phyloP scores from a whole-genome alignment of 108 stramenopile species.

The Cyclotella sp. region DNA sequence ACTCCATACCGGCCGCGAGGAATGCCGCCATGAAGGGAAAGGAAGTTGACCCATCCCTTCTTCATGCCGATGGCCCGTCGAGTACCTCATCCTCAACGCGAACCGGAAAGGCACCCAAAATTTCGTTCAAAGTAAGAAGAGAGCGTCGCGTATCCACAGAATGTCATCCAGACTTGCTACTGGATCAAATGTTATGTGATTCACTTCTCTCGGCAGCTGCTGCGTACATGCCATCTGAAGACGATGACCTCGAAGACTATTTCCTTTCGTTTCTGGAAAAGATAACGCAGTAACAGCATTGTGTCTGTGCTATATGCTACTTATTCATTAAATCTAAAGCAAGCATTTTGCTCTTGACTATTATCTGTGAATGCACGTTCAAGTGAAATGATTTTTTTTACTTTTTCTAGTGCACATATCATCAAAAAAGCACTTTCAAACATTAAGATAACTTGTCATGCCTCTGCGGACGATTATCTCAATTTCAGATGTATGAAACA shows the following conservation, averaged over 20 bases:
- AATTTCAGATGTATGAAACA: no score
- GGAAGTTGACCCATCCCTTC: neutral
- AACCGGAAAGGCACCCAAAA: neutral
- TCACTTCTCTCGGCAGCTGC: neutral
- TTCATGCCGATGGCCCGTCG: neutral
- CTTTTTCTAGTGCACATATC: no score
- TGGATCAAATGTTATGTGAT: neutral
- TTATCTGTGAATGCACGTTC: no score
- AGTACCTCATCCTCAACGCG: neutral
- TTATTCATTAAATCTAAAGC: no score
- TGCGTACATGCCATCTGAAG: neutral
- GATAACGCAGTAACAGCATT: no score
- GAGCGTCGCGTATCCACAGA: neutral
- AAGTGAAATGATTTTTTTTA: no score
- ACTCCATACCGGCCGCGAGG: constrained; percentile 1
- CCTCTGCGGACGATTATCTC: no score
- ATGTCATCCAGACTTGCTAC: neutral
- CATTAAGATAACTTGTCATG: no score
- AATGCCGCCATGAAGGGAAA: neutral
- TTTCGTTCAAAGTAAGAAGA: neutral
- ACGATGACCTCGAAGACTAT: neutral
- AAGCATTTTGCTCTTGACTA: no score
- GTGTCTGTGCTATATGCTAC: no score
- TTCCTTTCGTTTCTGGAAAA: no score
- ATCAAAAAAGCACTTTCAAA: no score